Percentiles rank a stretch among this genome's conserved stretches.
Conservation (phyloP, 2,329 filamentous ascomycete genomes). For the Aspergillus melleus region DNA sequence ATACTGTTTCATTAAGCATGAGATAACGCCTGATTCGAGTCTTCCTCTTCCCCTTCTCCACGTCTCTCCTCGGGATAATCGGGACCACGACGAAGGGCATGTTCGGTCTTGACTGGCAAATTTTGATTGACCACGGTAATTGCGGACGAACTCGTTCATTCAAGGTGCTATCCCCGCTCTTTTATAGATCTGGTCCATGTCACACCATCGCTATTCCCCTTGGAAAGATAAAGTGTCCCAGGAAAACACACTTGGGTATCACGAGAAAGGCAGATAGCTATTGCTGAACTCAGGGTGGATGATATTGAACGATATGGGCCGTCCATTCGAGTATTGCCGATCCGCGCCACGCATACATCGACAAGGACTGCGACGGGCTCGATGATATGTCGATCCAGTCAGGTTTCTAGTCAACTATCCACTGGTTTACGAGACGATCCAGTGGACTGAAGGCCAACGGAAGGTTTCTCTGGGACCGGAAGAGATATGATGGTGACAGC, state of each 20-base stretch:
- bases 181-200: background rate
- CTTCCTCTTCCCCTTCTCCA: background rate
- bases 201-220: background rate
- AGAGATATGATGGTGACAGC: conserved; percentile 23
- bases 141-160: background rate
- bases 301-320: background rate
- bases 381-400: conserved; percentile 6
- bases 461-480: conserved; percentile 17
- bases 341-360: conserved; percentile 17
- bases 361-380: conserved; percentile 6
- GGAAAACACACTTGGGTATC: background rate
- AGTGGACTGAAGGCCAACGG: conserved; percentile 21
- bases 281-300: background rate
- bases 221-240: background rate
- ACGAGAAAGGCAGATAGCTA: background rate
- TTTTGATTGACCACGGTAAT: background rate
- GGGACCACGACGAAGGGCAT: background rate
- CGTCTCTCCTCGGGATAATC: background rate
- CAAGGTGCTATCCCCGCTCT: background rate
- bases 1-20: conserved; percentile 10
- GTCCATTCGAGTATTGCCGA: background rate
- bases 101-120: background rate
- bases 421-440: conserved; percentile 30
- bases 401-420: conserved; percentile 23
- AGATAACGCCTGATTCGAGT: background rate